These are phyloP conservation scores for Rostrohypoxylon terebratum DNA, from an alignment of 495 filamentous ascomycete genomes.

Conservation along the genomic window DNA sequence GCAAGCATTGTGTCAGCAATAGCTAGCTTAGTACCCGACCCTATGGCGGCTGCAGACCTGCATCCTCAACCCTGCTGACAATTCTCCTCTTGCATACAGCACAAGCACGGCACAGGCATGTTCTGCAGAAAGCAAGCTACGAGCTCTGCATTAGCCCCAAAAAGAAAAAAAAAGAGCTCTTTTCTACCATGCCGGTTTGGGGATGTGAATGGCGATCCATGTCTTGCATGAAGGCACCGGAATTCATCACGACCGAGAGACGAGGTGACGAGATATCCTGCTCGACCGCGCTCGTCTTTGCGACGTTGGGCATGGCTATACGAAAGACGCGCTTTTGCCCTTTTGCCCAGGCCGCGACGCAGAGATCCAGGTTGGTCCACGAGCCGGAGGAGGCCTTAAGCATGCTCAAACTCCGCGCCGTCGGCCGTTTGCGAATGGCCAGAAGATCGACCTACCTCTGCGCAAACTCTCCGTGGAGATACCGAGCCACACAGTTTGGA, in stretches of 20 bases:
- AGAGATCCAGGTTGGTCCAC: constrained; percentile 8
- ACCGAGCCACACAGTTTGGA: not conserved
- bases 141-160: constrained; percentile 29
- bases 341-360: not conserved
- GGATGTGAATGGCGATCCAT: constrained; percentile 14
- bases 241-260: constrained; percentile 14
- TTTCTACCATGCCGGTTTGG: constrained; percentile 16
- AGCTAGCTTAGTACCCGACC: constrained; percentile 22
- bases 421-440: not conserved
- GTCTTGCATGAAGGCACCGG: constrained; percentile 18
- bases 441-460: not conserved
- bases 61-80: constrained; percentile 28
- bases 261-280: constrained; percentile 1
- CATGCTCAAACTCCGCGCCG: not conserved
- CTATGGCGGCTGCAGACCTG: constrained; percentile 35
- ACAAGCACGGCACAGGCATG: constrained; percentile 18
- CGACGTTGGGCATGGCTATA: not conserved
- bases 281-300: not conserved
- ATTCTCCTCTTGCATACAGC: constrained; percentile 30
- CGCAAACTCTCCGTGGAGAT: not conserved
- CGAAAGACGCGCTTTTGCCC: not conserved
- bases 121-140: constrained; percentile 25
- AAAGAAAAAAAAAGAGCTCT: constrained; percentile 11
- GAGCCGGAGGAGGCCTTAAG: not conserved
- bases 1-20: constrained; percentile 22